Percentiles rank a stretch among this genome's conserved stretches.
These are phyloP conservation scores for Elaeagnus macrophylla DNA, from an alignment of 306 rosid species.

Conservation along the genomic window DNA sequence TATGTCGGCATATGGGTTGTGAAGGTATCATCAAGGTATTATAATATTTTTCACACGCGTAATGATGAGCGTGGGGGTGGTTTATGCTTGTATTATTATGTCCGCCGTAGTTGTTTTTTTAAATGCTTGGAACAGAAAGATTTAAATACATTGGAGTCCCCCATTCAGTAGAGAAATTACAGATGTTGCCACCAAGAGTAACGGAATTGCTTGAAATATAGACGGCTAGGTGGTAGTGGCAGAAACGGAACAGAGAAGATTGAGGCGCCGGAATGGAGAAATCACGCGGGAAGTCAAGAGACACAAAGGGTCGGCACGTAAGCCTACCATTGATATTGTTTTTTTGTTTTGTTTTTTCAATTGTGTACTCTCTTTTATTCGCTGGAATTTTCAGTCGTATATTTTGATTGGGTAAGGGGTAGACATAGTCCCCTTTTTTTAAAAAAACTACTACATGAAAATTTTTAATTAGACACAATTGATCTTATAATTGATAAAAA, in stretches of 20 bases:
- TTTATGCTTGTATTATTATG: constrained; percentile 36
- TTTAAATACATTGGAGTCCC: constrained; percentile 15
- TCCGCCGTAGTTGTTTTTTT: constrained; percentile 35
- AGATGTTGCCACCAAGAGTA: constrained; percentile 6
- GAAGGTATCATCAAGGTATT: too few relatives aligned
- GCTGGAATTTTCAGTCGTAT: too few relatives aligned
- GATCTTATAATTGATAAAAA: too few relatives aligned
- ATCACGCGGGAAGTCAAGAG: constrained; percentile 20
- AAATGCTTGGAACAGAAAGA: constrained; percentile 28
- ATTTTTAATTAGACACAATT: too few relatives aligned
- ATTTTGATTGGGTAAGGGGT: too few relatives aligned
- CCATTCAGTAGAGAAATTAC: neutral
- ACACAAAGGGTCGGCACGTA: too few relatives aligned
- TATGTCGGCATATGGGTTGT: neutral
- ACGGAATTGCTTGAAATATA: too few relatives aligned
- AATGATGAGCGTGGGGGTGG: constrained; percentile 50
- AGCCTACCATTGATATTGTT: too few relatives aligned
- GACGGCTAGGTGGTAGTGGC: constrained; percentile 1
- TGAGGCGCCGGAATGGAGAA: neutral
- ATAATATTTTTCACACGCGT: constrained; percentile 38
- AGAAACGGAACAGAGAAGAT: constrained; percentile 33
- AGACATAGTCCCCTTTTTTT: too few relatives aligned
- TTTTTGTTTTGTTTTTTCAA: too few relatives aligned
- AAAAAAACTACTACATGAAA: too few relatives aligned
- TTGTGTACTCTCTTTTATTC: too few relatives aligned